These are phyloP conservation scores for Pseudogymnoascus sp. DNA, from an alignment of 2,329 filamentous ascomycete species.

Conservation along the genomic window DNA sequence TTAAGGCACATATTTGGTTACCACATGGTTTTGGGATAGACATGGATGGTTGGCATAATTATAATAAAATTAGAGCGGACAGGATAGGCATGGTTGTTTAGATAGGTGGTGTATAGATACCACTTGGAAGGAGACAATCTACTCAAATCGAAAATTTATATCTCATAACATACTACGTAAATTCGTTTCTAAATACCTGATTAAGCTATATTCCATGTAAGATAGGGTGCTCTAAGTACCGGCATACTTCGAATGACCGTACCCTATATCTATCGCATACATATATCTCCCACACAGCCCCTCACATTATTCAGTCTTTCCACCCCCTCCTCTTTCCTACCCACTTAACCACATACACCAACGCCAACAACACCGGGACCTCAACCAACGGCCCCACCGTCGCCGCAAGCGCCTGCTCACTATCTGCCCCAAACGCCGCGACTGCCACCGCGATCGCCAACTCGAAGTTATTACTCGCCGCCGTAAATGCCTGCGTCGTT, in stretches of 20 bases:
- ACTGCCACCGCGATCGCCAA: conserved; percentile 82
- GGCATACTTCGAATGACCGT: background rate
- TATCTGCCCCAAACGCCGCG: conserved; percentile 68
- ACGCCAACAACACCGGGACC: conserved; percentile 67
- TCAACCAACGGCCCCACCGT: conserved; percentile 83
- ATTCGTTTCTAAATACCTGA: background rate
- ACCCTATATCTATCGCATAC: background rate
- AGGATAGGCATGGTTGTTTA: background rate
- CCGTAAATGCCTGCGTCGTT: conserved; percentile 77
- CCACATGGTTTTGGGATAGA: background rate
- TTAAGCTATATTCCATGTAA: background rate
- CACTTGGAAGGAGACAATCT: background rate
- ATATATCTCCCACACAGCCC: background rate
- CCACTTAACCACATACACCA: conserved; percentile 68
- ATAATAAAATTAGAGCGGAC: background rate
- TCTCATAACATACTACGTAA: background rate
- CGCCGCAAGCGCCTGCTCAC: conserved; percentile 70
- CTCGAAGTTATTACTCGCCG: conserved; percentile 90
- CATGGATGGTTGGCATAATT: background rate
- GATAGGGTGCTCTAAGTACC: background rate
- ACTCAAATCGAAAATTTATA: background rate
- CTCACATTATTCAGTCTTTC: conserved; percentile 20
- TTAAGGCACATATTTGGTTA: background rate
- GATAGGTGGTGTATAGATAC: background rate
- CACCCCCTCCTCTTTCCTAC: conserved; percentile 39